Conservation (phyloP, 2,329 filamentous ascomycete species). For the Xylariales sp. region DNA sequence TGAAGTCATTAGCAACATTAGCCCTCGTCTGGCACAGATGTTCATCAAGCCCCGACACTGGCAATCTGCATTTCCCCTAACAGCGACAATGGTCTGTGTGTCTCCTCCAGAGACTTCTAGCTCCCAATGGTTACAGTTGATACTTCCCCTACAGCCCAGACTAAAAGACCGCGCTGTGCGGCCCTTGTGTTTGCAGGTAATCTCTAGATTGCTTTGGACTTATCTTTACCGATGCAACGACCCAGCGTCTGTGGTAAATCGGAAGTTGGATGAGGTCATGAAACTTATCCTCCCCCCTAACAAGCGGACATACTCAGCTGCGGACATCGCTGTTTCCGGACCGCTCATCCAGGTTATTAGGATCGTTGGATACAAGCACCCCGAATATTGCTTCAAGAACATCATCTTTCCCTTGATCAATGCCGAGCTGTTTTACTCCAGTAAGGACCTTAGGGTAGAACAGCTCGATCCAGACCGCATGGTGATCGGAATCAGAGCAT, state of each 20-base stretch:
- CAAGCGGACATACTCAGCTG: constrained; percentile 75
- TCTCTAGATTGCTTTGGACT: constrained; percentile 88
- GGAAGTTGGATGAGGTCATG: constrained; percentile 86
- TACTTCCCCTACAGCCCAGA: constrained; percentile 71
- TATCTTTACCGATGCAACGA: constrained; percentile 86
- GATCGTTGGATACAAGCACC: constrained; percentile 89
- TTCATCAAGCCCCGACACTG: constrained; percentile 90
- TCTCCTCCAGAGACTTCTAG: constrained; percentile 81
- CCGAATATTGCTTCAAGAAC: constrained; percentile 85
- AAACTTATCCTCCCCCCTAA: constrained; percentile 76
- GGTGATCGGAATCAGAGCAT: constrained; percentile 94
- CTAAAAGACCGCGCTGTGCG: constrained; percentile 79
- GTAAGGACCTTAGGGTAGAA: constrained; percentile 78
- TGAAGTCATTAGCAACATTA: constrained; percentile 74
- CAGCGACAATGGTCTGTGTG: constrained; percentile 80
- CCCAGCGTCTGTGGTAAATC: constrained; percentile 57
- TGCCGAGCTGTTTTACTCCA: constrained; percentile 75
- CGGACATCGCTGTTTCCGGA: constrained; percentile 78
- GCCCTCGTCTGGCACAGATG: constrained; percentile 76
- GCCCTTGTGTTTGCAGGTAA: constrained; percentile 77
- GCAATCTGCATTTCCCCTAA: constrained; percentile 81
- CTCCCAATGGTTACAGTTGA: constrained; percentile 79
- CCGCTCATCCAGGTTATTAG: constrained; percentile 91
- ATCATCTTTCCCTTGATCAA: constrained; percentile 96
- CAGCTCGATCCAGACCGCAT: constrained; percentile 94